Conservation (phyloP, 2,329 filamentous ascomycete species). For the Podosphaera fusca region DNA sequence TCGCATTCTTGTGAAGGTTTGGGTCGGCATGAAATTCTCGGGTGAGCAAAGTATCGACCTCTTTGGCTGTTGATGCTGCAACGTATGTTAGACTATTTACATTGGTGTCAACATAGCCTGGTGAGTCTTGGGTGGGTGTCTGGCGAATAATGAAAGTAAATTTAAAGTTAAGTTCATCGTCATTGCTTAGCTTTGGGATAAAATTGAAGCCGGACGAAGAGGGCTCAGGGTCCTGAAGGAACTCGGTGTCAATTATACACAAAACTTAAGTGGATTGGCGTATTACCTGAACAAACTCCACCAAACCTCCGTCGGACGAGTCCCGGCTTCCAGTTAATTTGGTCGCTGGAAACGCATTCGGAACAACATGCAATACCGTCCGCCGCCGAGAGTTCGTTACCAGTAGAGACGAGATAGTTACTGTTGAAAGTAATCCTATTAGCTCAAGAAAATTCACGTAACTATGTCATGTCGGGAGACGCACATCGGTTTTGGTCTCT, state of each 20-base stretch:
- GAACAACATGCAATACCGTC: slow-evolving; percentile 52
- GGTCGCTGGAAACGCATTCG: slow-evolving; percentile 72
- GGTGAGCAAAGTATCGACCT: slow-evolving; percentile 83
- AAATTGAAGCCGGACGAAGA: slow-evolving; percentile 39
- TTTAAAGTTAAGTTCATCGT: slow-evolving; percentile 79
- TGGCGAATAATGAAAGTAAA: slow-evolving; percentile 70
- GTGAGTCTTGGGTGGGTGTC: slow-evolving; percentile 25
- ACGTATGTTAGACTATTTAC: slow-evolving; percentile 84
- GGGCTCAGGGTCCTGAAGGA: slow-evolving; percentile 50
- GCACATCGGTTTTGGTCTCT: slow-evolving; percentile 81
- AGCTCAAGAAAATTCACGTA: not conserved
- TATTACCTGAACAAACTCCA: slow-evolving; percentile 79
- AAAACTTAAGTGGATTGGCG: not conserved
- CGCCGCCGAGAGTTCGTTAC: slow-evolving; percentile 62
- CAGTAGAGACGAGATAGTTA: slow-evolving; percentile 64
- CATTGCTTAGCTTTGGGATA: slow-evolving; percentile 66
- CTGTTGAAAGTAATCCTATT: slow-evolving; percentile 23
- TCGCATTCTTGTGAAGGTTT: slow-evolving; percentile 90
- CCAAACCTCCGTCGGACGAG: slow-evolving; percentile 44
- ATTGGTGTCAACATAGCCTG: slow-evolving; percentile 39
- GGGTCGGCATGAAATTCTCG: slow-evolving; percentile 92
- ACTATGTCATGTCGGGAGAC: slow-evolving; percentile 15
- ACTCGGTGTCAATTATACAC: slow-evolving; percentile 4
- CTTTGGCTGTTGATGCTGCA: slow-evolving; percentile 62
- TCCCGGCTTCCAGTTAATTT: slow-evolving; percentile 53